Conservation (phyloP, 1,139 yeast species). For the Yamadazyma dushanensis region DNA sequence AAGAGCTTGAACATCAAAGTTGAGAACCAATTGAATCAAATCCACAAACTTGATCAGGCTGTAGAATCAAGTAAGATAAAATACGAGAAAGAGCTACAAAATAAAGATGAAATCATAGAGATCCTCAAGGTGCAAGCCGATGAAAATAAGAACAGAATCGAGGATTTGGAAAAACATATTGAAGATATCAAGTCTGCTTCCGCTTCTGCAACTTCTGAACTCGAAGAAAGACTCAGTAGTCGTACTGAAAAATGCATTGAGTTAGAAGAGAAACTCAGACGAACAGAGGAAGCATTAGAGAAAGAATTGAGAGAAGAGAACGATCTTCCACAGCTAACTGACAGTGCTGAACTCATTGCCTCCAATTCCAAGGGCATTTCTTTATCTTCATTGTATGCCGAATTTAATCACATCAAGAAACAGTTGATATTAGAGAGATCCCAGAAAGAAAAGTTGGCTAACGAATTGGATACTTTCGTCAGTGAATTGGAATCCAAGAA, state of each 20-base stretch:
- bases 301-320: conserved; percentile 42
- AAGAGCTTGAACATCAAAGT: conserved; percentile 27
- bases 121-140: conserved; percentile 54
- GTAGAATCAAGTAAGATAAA: conserved; percentile 46
- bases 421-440: conserved; percentile 69
- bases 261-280: conserved; percentile 36
- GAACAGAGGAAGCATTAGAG: conserved; percentile 46
- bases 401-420: conserved; percentile 63
- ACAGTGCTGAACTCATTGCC: conserved; percentile 45
- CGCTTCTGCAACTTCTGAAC: conserved; percentile 25
- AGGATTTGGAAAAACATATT: conserved; percentile 46
- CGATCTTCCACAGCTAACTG: conserved; percentile 38
- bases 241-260: conserved; percentile 35
- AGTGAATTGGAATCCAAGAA: conserved; percentile 77
- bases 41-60: conserved; percentile 24
- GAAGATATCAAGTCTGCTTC: conserved; percentile 43
- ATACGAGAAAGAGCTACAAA: conserved; percentile 59
- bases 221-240: conserved; percentile 24
- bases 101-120: conserved; percentile 63
- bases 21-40: conserved; percentile 45
- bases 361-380: conserved; percentile 57
- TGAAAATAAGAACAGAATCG: conserved; percentile 48
- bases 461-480: conserved; percentile 69
- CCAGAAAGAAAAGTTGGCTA: conserved; percentile 68
- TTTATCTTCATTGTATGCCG: conserved; percentile 67